Percentiles rank a stretch among this genome's conserved stretches.
These are phyloP conservation scores for Aspergillus saccharolyticus DNA, from an alignment of 495 filamentous ascomycete genomes.

Conservation along the genomic window DNA sequence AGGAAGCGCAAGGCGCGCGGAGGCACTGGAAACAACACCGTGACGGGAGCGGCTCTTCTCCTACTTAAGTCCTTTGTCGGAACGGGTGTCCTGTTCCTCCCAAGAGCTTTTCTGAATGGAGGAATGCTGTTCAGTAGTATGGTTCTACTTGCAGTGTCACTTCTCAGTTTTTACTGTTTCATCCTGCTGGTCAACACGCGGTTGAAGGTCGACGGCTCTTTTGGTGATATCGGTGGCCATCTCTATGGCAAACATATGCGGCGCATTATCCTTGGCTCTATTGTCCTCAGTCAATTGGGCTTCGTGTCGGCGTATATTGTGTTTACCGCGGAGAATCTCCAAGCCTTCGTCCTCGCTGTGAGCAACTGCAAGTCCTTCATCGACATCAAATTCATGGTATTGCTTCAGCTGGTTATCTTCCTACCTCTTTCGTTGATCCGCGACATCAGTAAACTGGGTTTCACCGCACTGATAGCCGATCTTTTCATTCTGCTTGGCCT, in stretches of 20 bases:
- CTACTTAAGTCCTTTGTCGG: slow-evolving; percentile 96
- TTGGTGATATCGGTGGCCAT: slow-evolving; percentile 91
- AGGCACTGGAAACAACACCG: slow-evolving; percentile 63
- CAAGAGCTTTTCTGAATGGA: slow-evolving; percentile 87
- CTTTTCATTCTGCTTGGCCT: slow-evolving; percentile 89
- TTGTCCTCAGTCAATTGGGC: slow-evolving; percentile 90
- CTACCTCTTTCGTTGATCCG: slow-evolving; percentile 87
- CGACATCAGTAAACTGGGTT: slow-evolving; percentile 91
- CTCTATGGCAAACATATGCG: slow-evolving; percentile 91
- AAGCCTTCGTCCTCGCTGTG: slow-evolving; percentile 84
- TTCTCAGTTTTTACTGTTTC: slow-evolving; percentile 92
- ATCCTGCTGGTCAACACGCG: slow-evolving; percentile 85
- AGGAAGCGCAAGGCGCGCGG: slow-evolving; percentile 67
- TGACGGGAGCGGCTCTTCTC: slow-evolving; percentile 70
- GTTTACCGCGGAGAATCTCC: slow-evolving; percentile 91
- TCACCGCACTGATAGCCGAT: slow-evolving; percentile 86
- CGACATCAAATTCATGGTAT: slow-evolving; percentile 79
- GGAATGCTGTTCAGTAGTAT: slow-evolving; percentile 96
- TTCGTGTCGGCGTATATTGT: slow-evolving; percentile 98
- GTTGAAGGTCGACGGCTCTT: slow-evolving; percentile 77
- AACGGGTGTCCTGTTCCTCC: slow-evolving; percentile 94
- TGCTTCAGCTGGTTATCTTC: slow-evolving; percentile 92
- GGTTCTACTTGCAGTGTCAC: slow-evolving; percentile 76
- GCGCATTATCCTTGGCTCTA: slow-evolving; percentile 77
- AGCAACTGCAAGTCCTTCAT: slow-evolving; percentile 75